A percentile compares a stretch with the other conserved stretches of the same genome.
Evolutionary conservation across 2,329 filamentous ascomycete genomes (phyloP).

Genomic region (Colletotrichum gloeosporioides): DNA sequence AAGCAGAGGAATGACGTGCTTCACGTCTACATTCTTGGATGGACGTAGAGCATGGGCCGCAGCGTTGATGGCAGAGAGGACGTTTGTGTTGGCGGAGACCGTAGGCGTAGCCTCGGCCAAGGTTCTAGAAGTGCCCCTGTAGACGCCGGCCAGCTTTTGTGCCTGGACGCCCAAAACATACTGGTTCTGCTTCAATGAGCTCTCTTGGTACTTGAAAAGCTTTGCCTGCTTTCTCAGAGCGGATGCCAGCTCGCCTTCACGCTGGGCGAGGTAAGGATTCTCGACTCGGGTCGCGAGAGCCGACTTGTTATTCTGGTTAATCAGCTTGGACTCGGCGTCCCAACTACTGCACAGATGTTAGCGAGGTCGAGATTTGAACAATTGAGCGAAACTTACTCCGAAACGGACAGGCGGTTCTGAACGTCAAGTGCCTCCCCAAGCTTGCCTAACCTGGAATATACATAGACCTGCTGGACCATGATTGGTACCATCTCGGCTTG

Average conservation of each 20-base stretch:
- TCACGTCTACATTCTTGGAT: constrained; percentile 70
- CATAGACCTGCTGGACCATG: constrained; percentile 76
- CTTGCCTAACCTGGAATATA: constrained; percentile 71
- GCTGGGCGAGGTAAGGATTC: constrained; percentile 74
- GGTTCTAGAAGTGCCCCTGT: constrained; percentile 49
- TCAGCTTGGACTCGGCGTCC: constrained; percentile 69
- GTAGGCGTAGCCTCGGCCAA: constrained; percentile 35
- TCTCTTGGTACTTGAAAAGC: constrained; percentile 73
- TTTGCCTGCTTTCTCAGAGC: constrained; percentile 62
- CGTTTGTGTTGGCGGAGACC: constrained; percentile 37
- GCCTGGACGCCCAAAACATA: constrained; percentile 69
- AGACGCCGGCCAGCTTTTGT: constrained; percentile 70
- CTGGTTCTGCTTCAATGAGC: constrained; percentile 61
- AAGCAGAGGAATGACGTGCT: constrained; percentile 70
- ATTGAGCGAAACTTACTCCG: constrained; percentile 55
- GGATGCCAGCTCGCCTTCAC: constrained; percentile 61
- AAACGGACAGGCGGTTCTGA: constrained; percentile 64
- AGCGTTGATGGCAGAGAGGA: constrained; percentile 63
- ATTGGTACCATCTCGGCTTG: constrained; percentile 77
- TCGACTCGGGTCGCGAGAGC: constrained; percentile 43
- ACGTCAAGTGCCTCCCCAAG: constrained; percentile 68
- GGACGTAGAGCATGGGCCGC: constrained; percentile 59
- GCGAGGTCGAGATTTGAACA: constrained; percentile 2
- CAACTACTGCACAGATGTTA: constrained; percentile 58
- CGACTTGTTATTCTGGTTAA: constrained; percentile 69